Percentiles rank a stretch among this genome's conserved stretches.
phyloP scores from a whole-genome alignment of 768 basidiomycete species.

The Clitopilus passeckerianus region DNA sequence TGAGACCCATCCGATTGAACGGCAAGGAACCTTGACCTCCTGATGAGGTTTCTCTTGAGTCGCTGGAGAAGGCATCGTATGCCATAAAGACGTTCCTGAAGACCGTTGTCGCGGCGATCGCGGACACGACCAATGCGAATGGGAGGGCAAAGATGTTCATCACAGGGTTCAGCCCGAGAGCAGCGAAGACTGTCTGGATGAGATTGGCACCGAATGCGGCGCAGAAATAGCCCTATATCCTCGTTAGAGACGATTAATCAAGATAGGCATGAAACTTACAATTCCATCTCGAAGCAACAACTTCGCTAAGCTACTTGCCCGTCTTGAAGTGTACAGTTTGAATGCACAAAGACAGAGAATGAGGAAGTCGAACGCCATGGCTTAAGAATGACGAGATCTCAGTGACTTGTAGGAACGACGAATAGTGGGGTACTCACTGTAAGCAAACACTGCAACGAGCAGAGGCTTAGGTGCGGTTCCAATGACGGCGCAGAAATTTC shows the following conservation, averaged over 20 bases:
- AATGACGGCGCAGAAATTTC: constrained; percentile 24
- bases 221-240: constrained; percentile 22
- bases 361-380: constrained; percentile 27
- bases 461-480: constrained; percentile 24
- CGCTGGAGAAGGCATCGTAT: constrained; percentile 23
- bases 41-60: constrained; percentile 4
- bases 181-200: constrained; percentile 24
- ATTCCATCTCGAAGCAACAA: constrained; percentile 27
- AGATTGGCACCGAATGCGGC: constrained; percentile 27
- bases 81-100: constrained; percentile 30
- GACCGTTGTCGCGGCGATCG: constrained; percentile 28
- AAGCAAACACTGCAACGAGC: constrained; percentile 25
- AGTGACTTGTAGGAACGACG: too few species aligned
- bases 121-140: constrained; percentile 28
- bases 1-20: constrained; percentile 1
- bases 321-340: constrained; percentile 15
- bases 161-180: constrained; percentile 25
- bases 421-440: constrained; percentile 16
- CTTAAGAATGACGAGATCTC: constrained; percentile 8
- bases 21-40: background rate
- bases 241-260: background rate
- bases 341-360: constrained; percentile 24
- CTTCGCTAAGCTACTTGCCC: constrained; percentile 20
- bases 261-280: background rate
- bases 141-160: constrained; percentile 29